Evolutionary conservation across 2,329 filamentous ascomycete species (phyloP), one percentile per base, ranked within the genome.

Genomic region (Nakataea oryzae): DNA sequence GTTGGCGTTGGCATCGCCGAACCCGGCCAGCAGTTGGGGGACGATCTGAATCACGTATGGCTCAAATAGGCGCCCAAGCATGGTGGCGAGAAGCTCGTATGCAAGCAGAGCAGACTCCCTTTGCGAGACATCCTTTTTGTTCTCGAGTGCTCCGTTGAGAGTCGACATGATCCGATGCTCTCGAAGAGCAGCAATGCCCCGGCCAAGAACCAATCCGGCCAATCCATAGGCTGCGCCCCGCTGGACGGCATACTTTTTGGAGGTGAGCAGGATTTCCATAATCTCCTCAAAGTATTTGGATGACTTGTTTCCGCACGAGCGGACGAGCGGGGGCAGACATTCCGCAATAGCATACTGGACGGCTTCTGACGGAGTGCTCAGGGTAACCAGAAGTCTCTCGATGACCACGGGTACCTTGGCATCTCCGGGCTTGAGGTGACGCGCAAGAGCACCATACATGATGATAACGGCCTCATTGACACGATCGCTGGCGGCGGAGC

Each of bases 391-490:
- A 27, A 99, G 80, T 65, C 92, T 86, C 67, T 93, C 88, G 60
- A 99, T 87, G 57, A 99, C 95, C 62, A 89, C 86, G 1, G 93
- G 91, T 59, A 97, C 85, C 69, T 96, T 93, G 66, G 86, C 77
- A 73, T 99, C 95, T n/a, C 92, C 91, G 9, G 86, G 76, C 67
- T 89, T 85, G 63, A 99, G 78, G 78, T 99, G 95, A 60, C 90
- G 86, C 56, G 93, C 95, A 50, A 99, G 78, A 60, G 96, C 93
- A 72, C 95, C 95, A 69, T 99, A 99, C 73, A 99, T 88, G 68
- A 99, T 95, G 68, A 99, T 93, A 61, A 99, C 93, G 24, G 96
- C 95, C 75, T 99, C 95, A 68, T 97, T 97, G 65, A 97, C 89
- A 64, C 91, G 85, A 74, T 99, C 96, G 24, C 90, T 87, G 61